These are phyloP conservation scores for Colletotrichum limetticola DNA, from an alignment of 2,329 filamentous ascomycete genomes.

Conservation along the genomic window DNA sequence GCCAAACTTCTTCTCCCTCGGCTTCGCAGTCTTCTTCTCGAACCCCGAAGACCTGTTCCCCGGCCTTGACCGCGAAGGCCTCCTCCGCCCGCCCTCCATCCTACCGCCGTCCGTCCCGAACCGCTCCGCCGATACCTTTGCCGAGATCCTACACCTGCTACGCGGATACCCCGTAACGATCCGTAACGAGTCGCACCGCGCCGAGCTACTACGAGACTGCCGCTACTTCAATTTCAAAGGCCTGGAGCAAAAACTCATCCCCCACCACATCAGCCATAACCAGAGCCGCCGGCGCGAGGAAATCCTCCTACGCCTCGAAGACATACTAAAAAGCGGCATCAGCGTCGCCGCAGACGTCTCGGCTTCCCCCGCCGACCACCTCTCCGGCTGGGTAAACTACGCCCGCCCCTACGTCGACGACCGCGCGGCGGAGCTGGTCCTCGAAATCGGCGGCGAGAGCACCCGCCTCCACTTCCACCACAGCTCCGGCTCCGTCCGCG, in stretches of 20 bases:
- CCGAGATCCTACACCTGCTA: constrained; percentile 82
- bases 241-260: constrained; percentile 86
- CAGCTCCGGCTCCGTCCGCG: constrained; percentile 53
- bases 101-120: constrained; percentile 83
- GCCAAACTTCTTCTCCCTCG: constrained; percentile 96
- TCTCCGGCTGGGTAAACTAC: constrained; percentile 75
- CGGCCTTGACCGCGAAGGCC: constrained; percentile 79
- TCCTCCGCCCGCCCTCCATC: constrained; percentile 89
- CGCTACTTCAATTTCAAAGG: constrained; percentile 94
- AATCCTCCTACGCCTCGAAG: constrained; percentile 83
- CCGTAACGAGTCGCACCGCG: constrained; percentile 78
- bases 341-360: constrained; percentile 66
- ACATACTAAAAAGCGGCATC: constrained; percentile 89
- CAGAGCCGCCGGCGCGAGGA: constrained; percentile 74
- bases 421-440: constrained; percentile 75
- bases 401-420: constrained; percentile 88
- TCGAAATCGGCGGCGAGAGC: constrained; percentile 80
- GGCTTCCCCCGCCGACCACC: constrained; percentile 41
- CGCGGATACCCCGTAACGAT: constrained; percentile 87
- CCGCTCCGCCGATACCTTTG: constrained; percentile 84
- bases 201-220: constrained; percentile 83
- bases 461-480: constrained; percentile 64
- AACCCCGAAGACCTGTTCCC: constrained; percentile 85
- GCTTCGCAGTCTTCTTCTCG: constrained; percentile 89
- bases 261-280: constrained; percentile 81